Evolutionary conservation across 129 eudicot genomes (phyloP).

Genomic region (Flaveria ramosissima): DNA sequence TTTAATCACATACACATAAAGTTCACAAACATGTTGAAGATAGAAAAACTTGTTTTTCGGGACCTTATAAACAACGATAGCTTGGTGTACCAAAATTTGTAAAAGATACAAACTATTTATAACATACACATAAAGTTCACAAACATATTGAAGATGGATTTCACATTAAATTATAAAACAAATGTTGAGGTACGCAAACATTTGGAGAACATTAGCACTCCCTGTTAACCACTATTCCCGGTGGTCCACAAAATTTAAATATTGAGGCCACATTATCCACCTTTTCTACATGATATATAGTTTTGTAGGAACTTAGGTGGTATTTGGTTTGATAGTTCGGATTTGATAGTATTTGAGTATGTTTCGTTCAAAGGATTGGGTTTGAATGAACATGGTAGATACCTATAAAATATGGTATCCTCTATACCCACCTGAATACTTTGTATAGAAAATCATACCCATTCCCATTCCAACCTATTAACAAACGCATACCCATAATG

Average conservation of each 20-base stretch:
- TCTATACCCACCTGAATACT: neutral
- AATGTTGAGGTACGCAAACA: neutral
- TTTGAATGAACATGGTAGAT: neutral
- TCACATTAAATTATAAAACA: neutral
- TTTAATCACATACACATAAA: neutral
- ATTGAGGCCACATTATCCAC: neutral
- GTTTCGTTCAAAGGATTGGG: neutral
- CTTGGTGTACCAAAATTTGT: conserved; percentile 14
- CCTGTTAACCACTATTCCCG: conserved; percentile 1
- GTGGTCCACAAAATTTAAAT: neutral
- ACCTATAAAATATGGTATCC: neutral
- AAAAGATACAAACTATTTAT: neutral
- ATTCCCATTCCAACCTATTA: neutral
- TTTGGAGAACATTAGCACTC: conserved; percentile 1
- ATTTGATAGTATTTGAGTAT: neutral
- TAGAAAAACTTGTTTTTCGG: too few relatives aligned
- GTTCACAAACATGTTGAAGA: conserved; percentile 10
- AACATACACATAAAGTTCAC: neutral
- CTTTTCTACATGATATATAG: neutral
- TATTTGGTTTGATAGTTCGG: neutral
- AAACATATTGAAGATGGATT: conserved; percentile 6
- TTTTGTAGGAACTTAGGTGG: conserved; percentile 9
- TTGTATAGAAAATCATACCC: neutral
- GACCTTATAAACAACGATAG: neutral
- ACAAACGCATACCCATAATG: neutral